These are phyloP conservation scores for Didymella exigua DNA, from an alignment of 2,329 filamentous ascomycete genomes.

Conservation along the genomic window DNA sequence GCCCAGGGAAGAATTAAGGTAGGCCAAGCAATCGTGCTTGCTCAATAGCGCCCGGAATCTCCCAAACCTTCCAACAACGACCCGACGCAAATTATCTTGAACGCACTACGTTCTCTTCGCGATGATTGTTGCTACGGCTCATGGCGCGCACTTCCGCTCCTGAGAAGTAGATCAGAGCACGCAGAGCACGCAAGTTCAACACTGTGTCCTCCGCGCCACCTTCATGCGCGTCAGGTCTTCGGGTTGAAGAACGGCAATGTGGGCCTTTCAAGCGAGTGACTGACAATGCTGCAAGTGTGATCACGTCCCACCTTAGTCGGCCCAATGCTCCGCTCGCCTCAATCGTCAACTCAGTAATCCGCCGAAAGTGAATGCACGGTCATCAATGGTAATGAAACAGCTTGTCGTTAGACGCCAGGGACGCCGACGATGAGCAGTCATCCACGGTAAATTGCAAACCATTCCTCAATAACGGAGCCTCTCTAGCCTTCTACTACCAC, in stretches of 20 bases:
- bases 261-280: not conserved
- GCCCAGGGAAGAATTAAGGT: conserved; percentile 36
- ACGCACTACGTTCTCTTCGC: not conserved
- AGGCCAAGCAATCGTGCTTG: conserved; percentile 41
- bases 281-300: not conserved
- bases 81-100: conserved; percentile 1
- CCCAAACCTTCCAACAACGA: conserved; percentile 21
- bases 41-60: conserved; percentile 29
- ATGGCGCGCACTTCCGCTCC: not conserved
- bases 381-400: not conserved
- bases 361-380: not conserved
- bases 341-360: not conserved
- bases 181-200: not conserved
- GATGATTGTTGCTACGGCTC: not conserved
- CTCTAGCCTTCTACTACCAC: not conserved
- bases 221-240: not conserved
- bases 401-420: not conserved
- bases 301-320: not conserved
- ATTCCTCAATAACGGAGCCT: not conserved
- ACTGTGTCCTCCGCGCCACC: not conserved
- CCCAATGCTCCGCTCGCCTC: not conserved
- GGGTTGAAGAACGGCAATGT: not conserved
- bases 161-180: not conserved
- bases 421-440: not conserved
- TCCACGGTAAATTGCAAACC: not conserved